These are phyloP conservation scores for Globisporangium splendens DNA, from an alignment of 352 stramenopile genomes.

Conservation along the genomic window DNA sequence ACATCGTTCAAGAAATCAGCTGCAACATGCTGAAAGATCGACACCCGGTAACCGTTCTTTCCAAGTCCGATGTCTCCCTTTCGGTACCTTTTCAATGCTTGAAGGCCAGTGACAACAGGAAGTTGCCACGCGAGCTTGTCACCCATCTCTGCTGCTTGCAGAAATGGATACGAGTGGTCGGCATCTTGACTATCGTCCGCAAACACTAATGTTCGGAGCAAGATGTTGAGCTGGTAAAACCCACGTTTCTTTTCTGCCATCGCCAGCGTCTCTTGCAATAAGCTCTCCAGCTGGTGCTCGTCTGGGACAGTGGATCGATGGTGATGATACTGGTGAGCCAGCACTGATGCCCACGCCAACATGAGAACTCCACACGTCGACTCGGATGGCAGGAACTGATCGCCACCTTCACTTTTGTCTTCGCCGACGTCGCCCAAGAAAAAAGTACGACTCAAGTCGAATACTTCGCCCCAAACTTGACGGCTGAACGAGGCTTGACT, in stretches of 20 bases:
- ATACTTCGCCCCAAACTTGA: slow-evolving; percentile 14
- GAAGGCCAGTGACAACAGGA: slow-evolving; percentile 18
- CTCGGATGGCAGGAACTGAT: slow-evolving; percentile 21
- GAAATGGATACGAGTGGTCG: slow-evolving; percentile 19
- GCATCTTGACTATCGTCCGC: slow-evolving; percentile 18
- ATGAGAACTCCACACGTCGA: slow-evolving; percentile 34
- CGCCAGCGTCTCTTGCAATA: slow-evolving; percentile 40
- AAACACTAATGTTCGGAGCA: slow-evolving; percentile 45
- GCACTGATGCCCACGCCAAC: slow-evolving; percentile 45
- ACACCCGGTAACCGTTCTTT: slow-evolving; percentile 12
- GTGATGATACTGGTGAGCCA: slow-evolving; percentile 40
- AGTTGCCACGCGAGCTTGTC: slow-evolving; percentile 29
- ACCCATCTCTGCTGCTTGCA: slow-evolving; percentile 23
- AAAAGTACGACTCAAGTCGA: slow-evolving; percentile 21
- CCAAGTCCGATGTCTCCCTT: background rate
- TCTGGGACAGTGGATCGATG: slow-evolving; percentile 8
- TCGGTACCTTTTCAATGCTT: slow-evolving; percentile 9
- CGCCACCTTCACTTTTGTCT: slow-evolving; percentile 4
- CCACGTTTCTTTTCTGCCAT: slow-evolving; percentile 37
- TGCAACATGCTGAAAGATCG: slow-evolving; percentile 47
- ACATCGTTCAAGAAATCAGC: slow-evolving; percentile 61
- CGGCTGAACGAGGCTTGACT: slow-evolving; percentile 14
- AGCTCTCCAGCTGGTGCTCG: slow-evolving; percentile 17
- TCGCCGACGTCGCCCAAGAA: slow-evolving; percentile 27
- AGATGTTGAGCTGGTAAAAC: slow-evolving; percentile 52